Base-by-base conservation (phyloP, 176 grass and related monocot genomes). In the Canna indica region DNA sequence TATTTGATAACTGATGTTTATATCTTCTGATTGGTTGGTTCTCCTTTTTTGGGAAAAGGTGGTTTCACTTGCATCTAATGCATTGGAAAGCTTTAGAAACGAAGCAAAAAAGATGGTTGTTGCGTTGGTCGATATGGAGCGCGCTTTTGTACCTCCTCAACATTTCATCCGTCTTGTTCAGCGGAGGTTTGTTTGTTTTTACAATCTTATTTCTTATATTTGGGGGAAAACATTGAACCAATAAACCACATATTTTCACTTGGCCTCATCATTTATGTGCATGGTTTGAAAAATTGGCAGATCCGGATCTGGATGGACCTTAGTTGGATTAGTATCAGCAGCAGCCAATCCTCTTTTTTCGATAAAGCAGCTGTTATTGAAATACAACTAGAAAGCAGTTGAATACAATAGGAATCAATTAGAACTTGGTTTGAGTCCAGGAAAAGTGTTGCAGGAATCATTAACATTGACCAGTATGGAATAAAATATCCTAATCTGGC, bases 91-190 rank as follows among this genome's bases (percentile, higher is more conserved):
- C 47, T 95, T 95, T 74, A 90, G 84, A 81, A 85, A 80, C 71
- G 86, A 95, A 75, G 86, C 90, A 30, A 87, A 71, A 74, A 90
- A 82, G 72, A 90, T 95, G 84, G 90, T 95, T 33, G 14, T 83
- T 85, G 84, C 90, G 54, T 78, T 95, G 69, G 84, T 95, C 73
- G 90, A 95, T 69, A 95, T 95, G 90, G 90, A 95, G 67, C 87
- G 81, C 67, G 86, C 84, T 53, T 90, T 87, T 33, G 84, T 95
- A 75, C 90, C 90, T 78, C 90, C 90, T 28, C 76, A 95, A 20
- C 81, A 90, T 47, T 95, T 95, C 83, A 90, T 95, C 25, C 59
- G 81, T 69, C 86, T 90, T 69, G 82, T 85, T n/a, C 90, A 90
- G 67, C 86, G 79, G 63, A 95, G 90, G 90, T 95, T 68, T 42